Percentiles rank a stretch among this genome's conserved stretches.
These are phyloP conservation scores for Salicornia ramosissima DNA, from an alignment of 148 eudicot species.

Conservation along the genomic window DNA sequence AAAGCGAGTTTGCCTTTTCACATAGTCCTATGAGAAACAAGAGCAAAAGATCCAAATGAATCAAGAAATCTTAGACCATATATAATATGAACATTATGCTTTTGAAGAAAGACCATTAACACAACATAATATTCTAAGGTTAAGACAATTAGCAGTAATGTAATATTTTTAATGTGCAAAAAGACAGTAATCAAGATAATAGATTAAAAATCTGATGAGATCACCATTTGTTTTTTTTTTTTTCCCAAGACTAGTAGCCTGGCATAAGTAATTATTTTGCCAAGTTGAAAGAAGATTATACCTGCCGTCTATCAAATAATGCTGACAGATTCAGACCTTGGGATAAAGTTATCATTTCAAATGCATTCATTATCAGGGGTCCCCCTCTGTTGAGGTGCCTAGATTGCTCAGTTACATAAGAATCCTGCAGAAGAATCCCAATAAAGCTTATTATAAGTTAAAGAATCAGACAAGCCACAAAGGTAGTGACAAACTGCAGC, in stretches of 20 bases:
- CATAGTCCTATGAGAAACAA: constrained; percentile 51
- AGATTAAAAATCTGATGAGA: neutral
- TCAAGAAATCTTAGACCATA: neutral
- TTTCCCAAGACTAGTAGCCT: too few relatives aligned
- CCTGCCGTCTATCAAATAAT: constrained; percentile 94
- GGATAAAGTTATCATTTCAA: constrained; percentile 98
- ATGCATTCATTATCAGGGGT: constrained; percentile 93
- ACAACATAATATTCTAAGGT: too few relatives aligned
- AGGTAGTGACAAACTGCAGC: neutral
- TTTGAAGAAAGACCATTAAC: too few relatives aligned
- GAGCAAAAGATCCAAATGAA: neutral
- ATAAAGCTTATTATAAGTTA: neutral
- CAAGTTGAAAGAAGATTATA: constrained; percentile 24
- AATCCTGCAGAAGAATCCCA: constrained; percentile 51
- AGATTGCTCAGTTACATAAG: constrained; percentile 71
- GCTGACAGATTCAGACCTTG: constrained; percentile 95
- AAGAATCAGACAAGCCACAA: neutral
- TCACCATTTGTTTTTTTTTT: neutral
- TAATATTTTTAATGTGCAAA: neutral
- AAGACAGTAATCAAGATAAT: neutral
- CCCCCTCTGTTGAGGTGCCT: constrained; percentile 47
- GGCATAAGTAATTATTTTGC: too few relatives aligned
- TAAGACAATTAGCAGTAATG: neutral
- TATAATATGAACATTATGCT: too few relatives aligned
- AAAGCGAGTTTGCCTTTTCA: constrained; percentile 93